Evolutionary conservation across 2,329 filamentous ascomycete species (phyloP), one percentile per base, ranked within the genome.

Genomic region (Colletotrichum camelliae): DNA sequence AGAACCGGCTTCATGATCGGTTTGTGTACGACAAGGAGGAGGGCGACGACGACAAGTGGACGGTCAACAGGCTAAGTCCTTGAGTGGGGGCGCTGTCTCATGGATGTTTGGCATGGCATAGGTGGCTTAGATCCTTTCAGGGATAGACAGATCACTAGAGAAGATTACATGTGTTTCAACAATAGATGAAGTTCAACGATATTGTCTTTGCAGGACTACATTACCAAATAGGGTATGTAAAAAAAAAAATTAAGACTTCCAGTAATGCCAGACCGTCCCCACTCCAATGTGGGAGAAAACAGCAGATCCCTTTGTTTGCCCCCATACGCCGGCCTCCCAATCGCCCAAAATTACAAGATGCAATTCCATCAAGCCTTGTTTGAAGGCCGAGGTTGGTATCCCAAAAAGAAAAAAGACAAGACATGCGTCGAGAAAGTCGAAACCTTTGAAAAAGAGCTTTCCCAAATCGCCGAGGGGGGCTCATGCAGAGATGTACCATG

Each of bases 1-100:
- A 95, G 82, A 98, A 94, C 86, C 90, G 97, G 75, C 86, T 99
- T 84, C 97, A 99, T 86, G 97, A 99, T 88, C 93, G 97, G 29
- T 98, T 99, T 83, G 90, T 93, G 77, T 98, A 98, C 86, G 91
- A 92, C 72, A 92, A 91, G 83, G 89, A 91, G 66, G 87, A 87
- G 68, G 84, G 80, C 13, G 84, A 80, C 21, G 83, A 85, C 70
- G 86, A 84, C 5, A 86, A 85, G 79, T 96, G 94, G 94, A 90
- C 85, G 81, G 85, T 97, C 79, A 89, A 95, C 80, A 92, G 95
- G 80, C 83, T 96, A 83, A 96, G 94, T 81, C 95, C 95, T 21
- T 96, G 81, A 64, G 61, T 33, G 60, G 60, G 31, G 31, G 33
- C 31, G n/a, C 5, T 18, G n/a, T 35, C n/a, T 27, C 31, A 43